Percentiles rank a stretch among this genome's conserved stretches.
Evolutionary conservation across 139 green algal genomes (phyloP).

Genomic region (Haematococcus lacustris): DNA sequence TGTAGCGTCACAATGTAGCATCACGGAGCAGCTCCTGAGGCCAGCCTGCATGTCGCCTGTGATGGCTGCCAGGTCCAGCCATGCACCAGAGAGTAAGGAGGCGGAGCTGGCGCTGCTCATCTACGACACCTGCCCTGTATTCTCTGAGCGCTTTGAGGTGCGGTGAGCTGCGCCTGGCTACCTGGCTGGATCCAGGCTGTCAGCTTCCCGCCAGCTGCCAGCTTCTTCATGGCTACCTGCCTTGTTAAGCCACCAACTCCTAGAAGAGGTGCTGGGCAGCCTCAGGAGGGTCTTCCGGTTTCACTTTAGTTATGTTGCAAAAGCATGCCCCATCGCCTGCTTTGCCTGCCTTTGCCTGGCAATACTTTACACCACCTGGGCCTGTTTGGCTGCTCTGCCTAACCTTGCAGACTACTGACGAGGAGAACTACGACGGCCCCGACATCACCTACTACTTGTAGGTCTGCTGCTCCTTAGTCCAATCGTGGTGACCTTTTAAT

Average conservation of each 20-base stretch:
- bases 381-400: not conserved
- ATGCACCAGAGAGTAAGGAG: slow-evolving; percentile 62
- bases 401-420: slow-evolving; percentile 26
- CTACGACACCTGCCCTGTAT: slow-evolving; percentile 60
- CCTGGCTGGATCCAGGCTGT: not conserved
- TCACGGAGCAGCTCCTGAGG: no score
- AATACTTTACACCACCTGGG: not conserved
- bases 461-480: no score
- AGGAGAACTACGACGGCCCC: slow-evolving; percentile 71
- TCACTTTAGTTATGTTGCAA: not conserved
- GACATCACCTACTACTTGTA: slow-evolving; percentile 59
- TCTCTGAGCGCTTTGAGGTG: slow-evolving; percentile 43
- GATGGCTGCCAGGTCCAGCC: slow-evolving; percentile 38
- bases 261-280: not conserved
- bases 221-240: not conserved
- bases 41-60: no score
- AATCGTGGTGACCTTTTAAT: no score
- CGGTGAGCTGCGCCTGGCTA: not conserved
- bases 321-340: not conserved
- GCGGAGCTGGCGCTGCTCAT: slow-evolving; percentile 70
- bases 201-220: no score
- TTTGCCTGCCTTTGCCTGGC: not conserved
- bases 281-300: not conserved
- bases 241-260: not conserved
- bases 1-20: no score